Evolutionary conservation across 2,329 filamentous ascomycete genomes (phyloP).

Genomic region (Pyricularia pennisetigena): DNA sequence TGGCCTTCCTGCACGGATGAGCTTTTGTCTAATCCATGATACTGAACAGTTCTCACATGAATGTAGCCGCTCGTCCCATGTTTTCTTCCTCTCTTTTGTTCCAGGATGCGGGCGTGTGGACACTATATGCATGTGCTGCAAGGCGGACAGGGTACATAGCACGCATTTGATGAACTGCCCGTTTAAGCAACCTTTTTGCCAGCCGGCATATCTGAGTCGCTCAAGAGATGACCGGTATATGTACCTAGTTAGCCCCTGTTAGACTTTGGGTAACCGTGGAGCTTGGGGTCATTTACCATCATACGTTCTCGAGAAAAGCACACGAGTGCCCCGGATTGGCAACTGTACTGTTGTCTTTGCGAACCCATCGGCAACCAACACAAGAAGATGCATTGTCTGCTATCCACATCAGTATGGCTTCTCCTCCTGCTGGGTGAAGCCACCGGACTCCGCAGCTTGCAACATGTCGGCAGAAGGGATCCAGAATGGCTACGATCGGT

Average conservation of each 20-base stretch:
- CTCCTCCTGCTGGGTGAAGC: neutral
- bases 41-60: neutral
- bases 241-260: neutral
- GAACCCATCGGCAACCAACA: neutral
- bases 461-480: neutral
- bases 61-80: neutral
- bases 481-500: neutral
- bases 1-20: neutral
- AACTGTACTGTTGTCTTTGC: neutral
- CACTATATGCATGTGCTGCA: neutral
- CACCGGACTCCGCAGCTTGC: neutral
- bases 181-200: neutral
- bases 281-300: neutral
- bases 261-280: neutral
- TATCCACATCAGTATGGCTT: neutral
- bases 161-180: neutral
- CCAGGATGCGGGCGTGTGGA: neutral
- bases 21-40: neutral
- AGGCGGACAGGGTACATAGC: neutral
- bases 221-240: neutral
- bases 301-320: neutral
- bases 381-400: neutral
- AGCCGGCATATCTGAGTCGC: neutral
- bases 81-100: neutral
- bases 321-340: neutral